Percentiles rank a stretch among this genome's conserved stretches.
phyloP scores from a whole-genome alignment of 139 green algal species.

The Haematococcus lacustris region DNA sequence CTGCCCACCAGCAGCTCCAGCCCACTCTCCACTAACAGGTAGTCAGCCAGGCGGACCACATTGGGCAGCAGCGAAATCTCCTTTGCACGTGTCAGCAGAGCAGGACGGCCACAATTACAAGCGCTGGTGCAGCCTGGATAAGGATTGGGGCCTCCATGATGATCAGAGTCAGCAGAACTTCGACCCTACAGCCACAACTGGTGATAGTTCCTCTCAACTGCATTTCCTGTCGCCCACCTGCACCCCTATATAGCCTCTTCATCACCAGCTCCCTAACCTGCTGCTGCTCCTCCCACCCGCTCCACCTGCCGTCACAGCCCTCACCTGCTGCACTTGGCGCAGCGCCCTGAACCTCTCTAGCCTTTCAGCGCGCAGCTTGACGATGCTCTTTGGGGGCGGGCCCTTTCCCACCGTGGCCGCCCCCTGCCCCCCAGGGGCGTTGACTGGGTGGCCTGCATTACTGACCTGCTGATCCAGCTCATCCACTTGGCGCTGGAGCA shows the following conservation, averaged over 20 bases:
- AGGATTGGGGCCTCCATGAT: too few species aligned
- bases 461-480: slow-evolving; percentile 20
- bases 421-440: not conserved
- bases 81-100: too few species aligned
- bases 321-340: slow-evolving; percentile 26
- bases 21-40: slow-evolving; percentile 52
- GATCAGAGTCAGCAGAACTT: too few species aligned
- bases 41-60: slow-evolving; percentile 65
- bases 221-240: too few species aligned
- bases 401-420: not conserved
- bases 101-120: too few species aligned
- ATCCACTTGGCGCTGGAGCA: slow-evolving; percentile 18
- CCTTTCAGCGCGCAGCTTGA: slow-evolving; percentile 33
- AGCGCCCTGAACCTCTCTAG: slow-evolving; percentile 35
- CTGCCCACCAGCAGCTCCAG: slow-evolving; percentile 19
- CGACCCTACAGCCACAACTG: too few species aligned
- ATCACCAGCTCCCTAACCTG: too few species aligned
- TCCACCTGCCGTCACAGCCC: too few species aligned
- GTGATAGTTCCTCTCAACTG: too few species aligned
- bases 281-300: too few species aligned
- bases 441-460: not conserved
- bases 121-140: too few species aligned
- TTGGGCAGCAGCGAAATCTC: slow-evolving; percentile 54
- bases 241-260: too few species aligned
- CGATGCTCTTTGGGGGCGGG: slow-evolving; percentile 1